A percentile compares a stretch with the other conserved stretches of the same genome.
Evolutionary conservation across 78 protist genomes (phyloP).

Genomic region (Carpediemonas membranifera): DNA sequence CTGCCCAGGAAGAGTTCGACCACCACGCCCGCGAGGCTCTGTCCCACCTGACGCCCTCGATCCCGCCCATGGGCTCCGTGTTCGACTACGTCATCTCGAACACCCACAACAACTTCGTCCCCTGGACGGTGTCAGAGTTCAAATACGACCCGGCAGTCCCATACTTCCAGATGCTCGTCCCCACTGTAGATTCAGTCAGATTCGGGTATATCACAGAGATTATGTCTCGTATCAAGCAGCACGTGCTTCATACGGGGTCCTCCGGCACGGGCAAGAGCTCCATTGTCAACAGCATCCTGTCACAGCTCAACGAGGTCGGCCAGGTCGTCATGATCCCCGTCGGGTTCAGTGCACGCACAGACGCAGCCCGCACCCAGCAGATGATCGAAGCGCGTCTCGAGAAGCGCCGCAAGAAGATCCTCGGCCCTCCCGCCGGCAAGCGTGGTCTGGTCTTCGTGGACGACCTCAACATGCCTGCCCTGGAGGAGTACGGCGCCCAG

Average conservation of each 20-base stretch:
- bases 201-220: background rate
- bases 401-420: background rate
- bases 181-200: constrained; percentile 34
- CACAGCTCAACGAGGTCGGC: background rate
- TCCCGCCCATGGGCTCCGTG: background rate
- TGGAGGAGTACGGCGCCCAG: constrained; percentile 37
- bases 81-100: background rate
- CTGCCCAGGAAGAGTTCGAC: constrained; percentile 25
- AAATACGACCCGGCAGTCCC: background rate
- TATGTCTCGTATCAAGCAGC: background rate
- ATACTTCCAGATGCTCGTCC: constrained; percentile 27
- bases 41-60: background rate
- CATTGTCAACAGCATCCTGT: background rate
- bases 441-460: constrained; percentile 15
- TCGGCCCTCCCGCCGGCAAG: background rate
- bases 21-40: background rate
- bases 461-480: constrained; percentile 27
- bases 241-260: constrained; percentile 18
- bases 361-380: background rate
- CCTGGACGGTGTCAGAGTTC: constrained; percentile 5
- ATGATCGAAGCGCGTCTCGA: constrained; percentile 13
- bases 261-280: constrained; percentile 35
- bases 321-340: background rate
- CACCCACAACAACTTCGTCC: background rate
- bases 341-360: constrained; percentile 11